phyloP scores from a whole-genome alignment of 768 basidiomycete genomes.

The Suillus fuscotomentosus region DNA sequence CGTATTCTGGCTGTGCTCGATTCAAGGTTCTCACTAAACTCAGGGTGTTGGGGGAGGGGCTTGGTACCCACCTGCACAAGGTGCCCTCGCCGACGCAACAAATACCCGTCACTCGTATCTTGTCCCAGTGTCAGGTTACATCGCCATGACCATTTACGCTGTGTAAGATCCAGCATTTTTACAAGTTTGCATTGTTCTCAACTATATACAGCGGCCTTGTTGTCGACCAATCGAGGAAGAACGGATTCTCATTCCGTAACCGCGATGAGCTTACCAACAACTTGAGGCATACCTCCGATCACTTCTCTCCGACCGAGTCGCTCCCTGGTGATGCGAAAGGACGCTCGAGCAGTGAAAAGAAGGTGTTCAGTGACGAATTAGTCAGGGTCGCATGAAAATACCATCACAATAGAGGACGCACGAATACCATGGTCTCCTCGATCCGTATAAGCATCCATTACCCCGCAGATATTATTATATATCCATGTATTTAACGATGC shows the following conservation, averaged over 20 bases:
- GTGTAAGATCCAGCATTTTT: not conserved
- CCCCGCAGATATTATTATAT: not conserved
- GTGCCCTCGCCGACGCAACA: conserved; percentile 47
- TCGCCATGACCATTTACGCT: conserved; percentile 51
- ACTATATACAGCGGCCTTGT: conserved; percentile 46
- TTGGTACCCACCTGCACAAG: conserved; percentile 68
- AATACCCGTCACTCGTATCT: conserved; percentile 56
- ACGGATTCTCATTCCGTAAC: conserved; percentile 51
- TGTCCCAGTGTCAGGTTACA: conserved; percentile 58
- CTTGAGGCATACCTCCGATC: conserved; percentile 6
- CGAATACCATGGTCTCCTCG: not conserved
- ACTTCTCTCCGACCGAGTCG: not conserved
- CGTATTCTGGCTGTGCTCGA: not conserved
- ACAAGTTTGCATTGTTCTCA: not conserved
- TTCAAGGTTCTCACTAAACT: conserved; percentile 2
- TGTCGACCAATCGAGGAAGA: conserved; percentile 48
- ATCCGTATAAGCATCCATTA: not conserved
- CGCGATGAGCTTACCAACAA: conserved; percentile 39
- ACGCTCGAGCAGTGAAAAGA: conserved; percentile 7
- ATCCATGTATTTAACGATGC: not conserved
- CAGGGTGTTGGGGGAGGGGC: conserved; percentile 64
- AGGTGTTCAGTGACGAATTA: conserved; percentile 1
- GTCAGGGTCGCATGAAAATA: not conserved
- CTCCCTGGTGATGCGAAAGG: not conserved
- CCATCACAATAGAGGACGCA: not conserved